Conservation (phyloP, 768 basidiomycete species). For the Tubosaeta brunneosetosa region DNA sequence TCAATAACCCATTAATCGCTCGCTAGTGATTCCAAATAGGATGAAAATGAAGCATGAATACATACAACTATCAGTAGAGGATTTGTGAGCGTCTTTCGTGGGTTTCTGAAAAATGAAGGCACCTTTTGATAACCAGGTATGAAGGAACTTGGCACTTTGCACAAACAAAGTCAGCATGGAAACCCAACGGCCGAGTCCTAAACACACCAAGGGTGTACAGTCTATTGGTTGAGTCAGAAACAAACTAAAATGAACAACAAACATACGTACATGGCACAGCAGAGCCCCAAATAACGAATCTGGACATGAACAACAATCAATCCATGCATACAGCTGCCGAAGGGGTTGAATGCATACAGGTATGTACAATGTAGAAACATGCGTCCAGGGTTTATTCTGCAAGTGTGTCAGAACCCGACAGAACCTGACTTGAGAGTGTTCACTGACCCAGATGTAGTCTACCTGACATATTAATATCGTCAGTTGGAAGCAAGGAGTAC, state of each 20-base stretch:
- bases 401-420: background rate
- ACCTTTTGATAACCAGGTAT: background rate
- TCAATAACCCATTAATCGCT: no score
- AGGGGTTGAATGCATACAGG: background rate
- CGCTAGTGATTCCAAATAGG: background rate
- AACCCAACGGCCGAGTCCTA: no score
- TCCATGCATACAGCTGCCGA: background rate
- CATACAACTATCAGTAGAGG: background rate
- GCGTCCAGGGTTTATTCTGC: conserved; percentile 8
- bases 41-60: background rate
- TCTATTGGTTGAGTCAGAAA: background rate
- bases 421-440: background rate
- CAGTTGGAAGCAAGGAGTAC: background rate
- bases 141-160: background rate
- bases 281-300: background rate
- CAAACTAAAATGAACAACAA: background rate
- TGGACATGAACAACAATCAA: background rate
- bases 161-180: background rate
- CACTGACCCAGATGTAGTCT: conserved; percentile 9
- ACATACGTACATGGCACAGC: background rate
- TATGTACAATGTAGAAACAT: conserved; percentile 2
- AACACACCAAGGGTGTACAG: background rate
- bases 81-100: no score
- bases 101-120: background rate
- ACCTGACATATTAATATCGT: background rate